Evolutionary conservation across 2,329 filamentous ascomycete genomes (phyloP).

Genomic region (Alternaria tenuissima): DNA sequence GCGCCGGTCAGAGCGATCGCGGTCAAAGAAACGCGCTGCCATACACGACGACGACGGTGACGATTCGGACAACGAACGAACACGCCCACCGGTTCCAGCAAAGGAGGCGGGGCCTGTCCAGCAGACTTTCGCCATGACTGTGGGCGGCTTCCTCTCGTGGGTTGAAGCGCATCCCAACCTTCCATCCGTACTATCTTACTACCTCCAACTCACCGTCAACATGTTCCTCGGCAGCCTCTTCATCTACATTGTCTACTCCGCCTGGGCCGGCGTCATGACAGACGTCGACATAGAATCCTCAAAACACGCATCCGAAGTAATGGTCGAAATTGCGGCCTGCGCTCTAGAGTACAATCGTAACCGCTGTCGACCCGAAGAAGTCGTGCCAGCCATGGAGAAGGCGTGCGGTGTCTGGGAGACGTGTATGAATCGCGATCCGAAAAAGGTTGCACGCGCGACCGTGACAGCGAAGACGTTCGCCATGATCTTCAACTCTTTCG

Average conservation of each 20-base stretch:
- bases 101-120: slow-evolving; percentile 18
- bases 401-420: slow-evolving; percentile 82
- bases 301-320: slow-evolving; percentile 71
- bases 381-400: slow-evolving; percentile 75
- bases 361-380: slow-evolving; percentile 70
- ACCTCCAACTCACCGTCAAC: slow-evolving; percentile 73
- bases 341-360: slow-evolving; percentile 78
- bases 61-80: slow-evolving; percentile 36
- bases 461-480: slow-evolving; percentile 89
- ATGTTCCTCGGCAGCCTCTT: slow-evolving; percentile 65
- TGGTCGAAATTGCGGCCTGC: slow-evolving; percentile 78
- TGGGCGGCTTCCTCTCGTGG: slow-evolving; percentile 66
- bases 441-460: slow-evolving; percentile 78
- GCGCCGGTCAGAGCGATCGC: slow-evolving; percentile 31
- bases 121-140: slow-evolving; percentile 34
- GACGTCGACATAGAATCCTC: slow-evolving; percentile 79
- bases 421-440: slow-evolving; percentile 87
- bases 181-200: slow-evolving; percentile 71
- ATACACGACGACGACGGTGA: slow-evolving; percentile 29
- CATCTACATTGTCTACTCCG: slow-evolving; percentile 73
- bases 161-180: slow-evolving; percentile 71
- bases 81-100: slow-evolving; percentile 2
- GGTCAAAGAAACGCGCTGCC: slow-evolving; percentile 38
- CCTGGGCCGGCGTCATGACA: slow-evolving; percentile 73
- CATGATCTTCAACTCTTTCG: slow-evolving; percentile 91